Evolutionary conservation across 1,284 basidiomycete species (phyloP).

Genomic region (Cutaneotrichosporon mucoides): DNA sequence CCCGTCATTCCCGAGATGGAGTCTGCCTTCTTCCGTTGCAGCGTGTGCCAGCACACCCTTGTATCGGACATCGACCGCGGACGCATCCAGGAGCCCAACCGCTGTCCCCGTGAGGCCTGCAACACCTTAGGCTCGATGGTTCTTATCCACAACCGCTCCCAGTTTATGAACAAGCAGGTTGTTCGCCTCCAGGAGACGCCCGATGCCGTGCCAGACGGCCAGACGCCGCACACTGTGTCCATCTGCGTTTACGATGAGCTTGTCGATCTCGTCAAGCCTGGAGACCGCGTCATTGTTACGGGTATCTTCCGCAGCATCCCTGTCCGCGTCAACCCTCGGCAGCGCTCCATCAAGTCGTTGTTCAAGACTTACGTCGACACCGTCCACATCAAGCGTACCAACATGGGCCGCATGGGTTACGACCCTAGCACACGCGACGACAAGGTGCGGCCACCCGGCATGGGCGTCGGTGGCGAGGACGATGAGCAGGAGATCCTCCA

Average conservation of each 20-base stretch:
- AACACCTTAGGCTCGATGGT: slow-evolving; percentile 82
- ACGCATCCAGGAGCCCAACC: slow-evolving; percentile 85
- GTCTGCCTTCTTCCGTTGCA: slow-evolving; percentile 92
- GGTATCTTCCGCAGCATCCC: slow-evolving; percentile 94
- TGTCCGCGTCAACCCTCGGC: slow-evolving; percentile 86
- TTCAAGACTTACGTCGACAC: slow-evolving; percentile 97
- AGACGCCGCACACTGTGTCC: slow-evolving; percentile 95
- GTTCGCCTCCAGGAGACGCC: slow-evolving; percentile 95
- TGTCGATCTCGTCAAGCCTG: slow-evolving; percentile 90
- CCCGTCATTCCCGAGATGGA: slow-evolving; percentile 99
- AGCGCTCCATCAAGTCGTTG: slow-evolving; percentile 85
- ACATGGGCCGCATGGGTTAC: slow-evolving; percentile 64
- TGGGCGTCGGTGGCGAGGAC: slow-evolving; percentile 80
- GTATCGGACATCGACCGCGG: slow-evolving; percentile 95
- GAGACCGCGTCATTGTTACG: slow-evolving; percentile 84
- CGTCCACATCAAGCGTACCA: slow-evolving; percentile 80
- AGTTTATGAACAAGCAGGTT: slow-evolving; percentile 92
- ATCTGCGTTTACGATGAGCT: slow-evolving; percentile 96
- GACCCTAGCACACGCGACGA: slow-evolving; percentile 71
- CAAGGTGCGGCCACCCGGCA: slow-evolving; percentile 57
- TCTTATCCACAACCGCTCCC: slow-evolving; percentile 93
- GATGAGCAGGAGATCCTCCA: slow-evolving; percentile 58
- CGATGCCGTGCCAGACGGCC: slow-evolving; percentile 94
- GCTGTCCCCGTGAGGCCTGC: slow-evolving; percentile 91
- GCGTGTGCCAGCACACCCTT: slow-evolving; percentile 91